A percentile compares a stretch with the other conserved stretches of the same genome.
Conservation (phyloP, 2,329 filamentous ascomycete species). For the Capronia americana region DNA sequence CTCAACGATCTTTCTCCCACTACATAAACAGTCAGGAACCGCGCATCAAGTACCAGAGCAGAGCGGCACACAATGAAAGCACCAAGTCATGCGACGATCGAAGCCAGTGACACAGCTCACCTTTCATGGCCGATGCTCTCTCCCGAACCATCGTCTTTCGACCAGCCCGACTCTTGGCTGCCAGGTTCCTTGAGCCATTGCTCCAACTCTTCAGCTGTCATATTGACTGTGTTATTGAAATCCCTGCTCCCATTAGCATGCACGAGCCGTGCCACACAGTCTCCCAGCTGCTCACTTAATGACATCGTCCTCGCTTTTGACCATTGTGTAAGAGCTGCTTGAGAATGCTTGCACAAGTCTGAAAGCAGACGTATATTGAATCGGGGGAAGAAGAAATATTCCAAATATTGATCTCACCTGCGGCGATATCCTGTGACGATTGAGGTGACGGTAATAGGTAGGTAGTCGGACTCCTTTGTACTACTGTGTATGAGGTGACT, state of each 20-base stretch:
- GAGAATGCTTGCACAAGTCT: not conserved
- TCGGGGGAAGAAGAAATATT: not conserved
- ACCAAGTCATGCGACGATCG: not conserved
- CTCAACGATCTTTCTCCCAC: constrained; percentile 67
- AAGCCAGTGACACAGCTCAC: constrained; percentile 40
- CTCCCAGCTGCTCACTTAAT: constrained; percentile 49
- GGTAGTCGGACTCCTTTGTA: constrained; percentile 3
- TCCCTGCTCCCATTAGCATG: constrained; percentile 52
- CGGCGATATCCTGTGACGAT: not conserved
- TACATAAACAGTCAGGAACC: constrained; percentile 40
- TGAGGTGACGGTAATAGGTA: not conserved
- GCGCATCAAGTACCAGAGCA: not conserved
- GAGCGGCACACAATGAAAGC: not conserved
- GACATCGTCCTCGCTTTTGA: constrained; percentile 59
- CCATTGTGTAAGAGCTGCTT: constrained; percentile 50
- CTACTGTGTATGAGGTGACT: no score
- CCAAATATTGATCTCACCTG: not conserved
- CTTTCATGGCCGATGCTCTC: constrained; percentile 70
- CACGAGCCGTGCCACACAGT: constrained; percentile 45
- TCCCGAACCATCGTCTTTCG: constrained; percentile 62
- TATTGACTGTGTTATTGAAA: constrained; percentile 72
- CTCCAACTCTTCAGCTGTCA: constrained; percentile 66
- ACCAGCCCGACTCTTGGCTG: constrained; percentile 65
- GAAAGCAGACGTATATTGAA: not conserved
- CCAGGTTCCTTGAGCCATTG: constrained; percentile 67